Base-by-base conservation (phyloP, 2,329 filamentous ascomycete species). In the Intubia oerlemansii region DNA sequence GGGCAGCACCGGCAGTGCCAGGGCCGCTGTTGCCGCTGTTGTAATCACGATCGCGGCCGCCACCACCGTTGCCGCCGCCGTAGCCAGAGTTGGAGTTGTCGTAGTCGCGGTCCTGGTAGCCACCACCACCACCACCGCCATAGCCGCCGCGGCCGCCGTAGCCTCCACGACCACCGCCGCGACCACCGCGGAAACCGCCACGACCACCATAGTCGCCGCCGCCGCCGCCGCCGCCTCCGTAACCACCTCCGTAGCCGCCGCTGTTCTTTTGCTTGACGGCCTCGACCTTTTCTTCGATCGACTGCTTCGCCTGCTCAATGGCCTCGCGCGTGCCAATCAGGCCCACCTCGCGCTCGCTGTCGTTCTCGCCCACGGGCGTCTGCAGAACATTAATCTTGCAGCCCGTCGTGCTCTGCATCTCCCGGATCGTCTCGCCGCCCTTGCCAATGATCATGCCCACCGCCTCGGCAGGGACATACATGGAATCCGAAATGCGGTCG, bases 361-460 rank as follows among this genome's bases (percentile, higher is more conserved):
- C 81, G 38, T 67, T 65, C 28, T 76, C 73, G 11, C 76, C 76
- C n/a, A 21, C 19, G 20, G 71, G 73, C 7, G 80, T 73, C 42
- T 79, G 78, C 18, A 79, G 78, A 16, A 92, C 82, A 42, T 92
- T 92, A 57, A 92, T 91, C 56, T 91, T 91, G 62, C 84, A 92
- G 25, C 79, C 77, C 5, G 80, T 88, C 18, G 58, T 64, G 44
- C 71, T 75, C 49, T 92, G 82, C 74, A 92, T 90, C 40, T 91
- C 80, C 38, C 84, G 81, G 46, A 92, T 92, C 0, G 82, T 90
- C 53, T 92, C 82, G 38, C 82, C 82, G 32, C 80, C 78, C 57
- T 91, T 91, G 38, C 84, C 82, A 35, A 92, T 92, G 38, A 92
- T 91, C 82, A 92, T 92, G 35, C 82, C 82, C 31, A 92, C 82